Conservation (phyloP, 225 moss, liverwort and hornwort genomes). For the Antitrichia curtipendula region DNA sequence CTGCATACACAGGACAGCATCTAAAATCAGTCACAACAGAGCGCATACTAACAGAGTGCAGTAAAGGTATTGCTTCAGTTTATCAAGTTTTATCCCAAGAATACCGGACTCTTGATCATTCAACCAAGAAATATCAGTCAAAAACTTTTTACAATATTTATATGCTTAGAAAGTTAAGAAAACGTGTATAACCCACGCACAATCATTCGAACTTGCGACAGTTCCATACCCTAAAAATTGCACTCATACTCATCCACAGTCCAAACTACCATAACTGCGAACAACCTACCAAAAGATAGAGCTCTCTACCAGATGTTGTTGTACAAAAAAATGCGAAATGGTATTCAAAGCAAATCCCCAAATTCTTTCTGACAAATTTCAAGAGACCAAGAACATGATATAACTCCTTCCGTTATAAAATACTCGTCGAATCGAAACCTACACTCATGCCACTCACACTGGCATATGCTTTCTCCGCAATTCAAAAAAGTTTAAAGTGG, state of each 20-base stretch:
- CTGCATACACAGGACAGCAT: conserved; percentile 26
- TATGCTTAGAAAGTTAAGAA: neutral
- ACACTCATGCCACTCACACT: neutral
- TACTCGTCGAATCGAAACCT: neutral
- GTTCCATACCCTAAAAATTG: neutral
- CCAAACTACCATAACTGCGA: neutral
- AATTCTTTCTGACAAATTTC: neutral
- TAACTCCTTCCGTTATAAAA: neutral
- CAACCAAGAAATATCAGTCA: neutral
- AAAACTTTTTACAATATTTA: too few species aligned
- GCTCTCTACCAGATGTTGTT: neutral
- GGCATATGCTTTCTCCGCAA: neutral
- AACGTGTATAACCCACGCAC: neutral
- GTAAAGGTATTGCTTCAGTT: neutral
- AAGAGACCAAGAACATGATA: neutral
- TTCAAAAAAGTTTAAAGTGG: neutral
- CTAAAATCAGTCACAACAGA: neutral
- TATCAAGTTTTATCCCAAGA: neutral
- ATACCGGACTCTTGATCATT: neutral
- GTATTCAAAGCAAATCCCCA: neutral
- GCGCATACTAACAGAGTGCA: neutral
- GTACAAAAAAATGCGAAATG: neutral
- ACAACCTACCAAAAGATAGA: neutral
- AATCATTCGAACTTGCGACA: neutral
- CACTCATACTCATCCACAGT: neutral